phyloP scores from a whole-genome alignment of 2,329 filamentous ascomycete genomes.

The Aspergillus cejpii region DNA sequence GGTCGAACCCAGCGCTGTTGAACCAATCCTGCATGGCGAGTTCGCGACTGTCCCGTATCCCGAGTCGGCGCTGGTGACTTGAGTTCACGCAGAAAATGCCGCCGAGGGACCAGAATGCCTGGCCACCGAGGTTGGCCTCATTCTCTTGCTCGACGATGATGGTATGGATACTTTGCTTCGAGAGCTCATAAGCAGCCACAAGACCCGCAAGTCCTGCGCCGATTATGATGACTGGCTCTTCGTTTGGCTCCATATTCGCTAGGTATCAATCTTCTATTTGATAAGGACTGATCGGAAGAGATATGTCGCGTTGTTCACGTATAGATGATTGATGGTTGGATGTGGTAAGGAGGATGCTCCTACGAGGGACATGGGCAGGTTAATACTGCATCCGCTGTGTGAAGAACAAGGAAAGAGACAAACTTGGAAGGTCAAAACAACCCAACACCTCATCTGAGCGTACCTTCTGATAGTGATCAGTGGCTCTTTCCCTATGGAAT shows the following conservation, averaged over 20 bases:
- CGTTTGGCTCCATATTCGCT: neutral
- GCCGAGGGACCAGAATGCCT: slow-evolving; percentile 46
- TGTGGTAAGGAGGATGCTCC: neutral
- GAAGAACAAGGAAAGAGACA: neutral
- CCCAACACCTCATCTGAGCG: neutral
- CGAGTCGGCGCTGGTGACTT: slow-evolving; percentile 50
- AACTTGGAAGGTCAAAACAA: neutral
- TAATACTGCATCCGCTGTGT: neutral
- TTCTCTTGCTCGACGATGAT: slow-evolving; percentile 52
- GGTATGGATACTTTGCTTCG: slow-evolving; percentile 21
- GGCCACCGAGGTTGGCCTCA: slow-evolving; percentile 49
- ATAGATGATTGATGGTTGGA: neutral
- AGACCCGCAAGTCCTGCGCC: slow-evolving; percentile 29
- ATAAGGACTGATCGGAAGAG: neutral
- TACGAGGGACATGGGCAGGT: neutral
- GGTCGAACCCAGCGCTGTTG: slow-evolving; percentile 53
- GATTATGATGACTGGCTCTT: slow-evolving; percentile 20
- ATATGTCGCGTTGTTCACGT: neutral
- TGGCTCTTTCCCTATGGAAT: neutral
- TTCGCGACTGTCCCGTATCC: slow-evolving; percentile 53
- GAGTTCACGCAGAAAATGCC: slow-evolving; percentile 57
- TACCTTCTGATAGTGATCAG: neutral
- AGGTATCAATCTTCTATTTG: neutral
- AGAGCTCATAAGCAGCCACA: slow-evolving; percentile 28
- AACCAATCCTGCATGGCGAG: slow-evolving; percentile 57